Base-by-base conservation (phyloP, 2,329 filamentous ascomycete species). In the Ilyonectria sp. region DNA sequence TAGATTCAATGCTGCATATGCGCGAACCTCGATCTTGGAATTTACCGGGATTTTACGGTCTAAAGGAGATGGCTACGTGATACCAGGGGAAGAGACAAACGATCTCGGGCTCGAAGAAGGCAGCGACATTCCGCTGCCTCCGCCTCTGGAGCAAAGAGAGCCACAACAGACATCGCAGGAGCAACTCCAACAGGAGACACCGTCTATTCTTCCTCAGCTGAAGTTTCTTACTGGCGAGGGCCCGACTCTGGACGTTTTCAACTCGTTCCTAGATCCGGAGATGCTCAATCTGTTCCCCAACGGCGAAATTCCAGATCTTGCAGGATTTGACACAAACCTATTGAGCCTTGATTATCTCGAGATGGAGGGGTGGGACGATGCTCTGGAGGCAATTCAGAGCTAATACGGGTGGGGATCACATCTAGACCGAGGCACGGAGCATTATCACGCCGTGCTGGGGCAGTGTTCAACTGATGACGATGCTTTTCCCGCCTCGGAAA, bases 11-110 rank as follows among this genome's bases (percentile, higher is more conserved):
- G 35, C 57, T 6, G 46, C 29, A 1, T 50, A 57, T 9, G 58
- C 68, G 5, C 60, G 58, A 33, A 15, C 60, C 1, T 67, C 68
- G 2, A 69, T 69, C 21, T 19, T 65, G 3, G 61, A 69, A 35
- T 69, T 69, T 23, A 66, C 59, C 10, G 65, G 54, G 0, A 23
- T 70, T 13, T 46, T 68, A 21, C 19, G 68, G 6, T 60, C 54
- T 2, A 40, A 44, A 10, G 33, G 29, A 5, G 46, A 40, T 11
- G 65, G 65, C 2, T 65, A 65, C 46, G 44, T 54, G 1, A 43
- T 63, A 2, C 40, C 54, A 3, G 65, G 68, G 17, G 61, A 70
- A 15, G 68, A 70, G 29, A 56, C 44, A 17, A 46, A n/a, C 1
- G 63, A 60, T 59, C 66, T 67, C 11, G 65, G 59, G 9, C 49